Evolutionary conservation across 2,329 filamentous ascomycete genomes (phyloP), one percentile per base, ranked within the genome.

Genomic region (Zymoseptoria passerinii): DNA sequence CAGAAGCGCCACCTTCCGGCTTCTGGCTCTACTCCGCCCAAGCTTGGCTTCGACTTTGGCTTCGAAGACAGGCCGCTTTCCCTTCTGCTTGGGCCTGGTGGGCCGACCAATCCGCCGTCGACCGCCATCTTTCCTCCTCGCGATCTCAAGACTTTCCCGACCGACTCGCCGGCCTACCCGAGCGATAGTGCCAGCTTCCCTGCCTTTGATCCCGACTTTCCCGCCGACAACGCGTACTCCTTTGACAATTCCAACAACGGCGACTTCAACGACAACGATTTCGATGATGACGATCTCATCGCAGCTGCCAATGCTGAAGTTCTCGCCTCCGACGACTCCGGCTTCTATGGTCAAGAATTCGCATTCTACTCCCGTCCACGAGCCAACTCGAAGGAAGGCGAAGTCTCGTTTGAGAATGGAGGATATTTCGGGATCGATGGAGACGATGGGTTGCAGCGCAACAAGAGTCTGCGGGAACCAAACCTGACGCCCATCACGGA

Each of bases 401-500:
- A 79, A 48, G 77, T 88, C 56, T 89, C 87, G 65, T 81, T 84
- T 13, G 35, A 44, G n/a, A 88, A 90, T 65, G 94, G 94, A 28
- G 94, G 94, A 19, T 96, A 90, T 74, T 97, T 97, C 69, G 90
- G 90, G 1, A 84, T 88, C 0, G 84, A 87, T 19, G 87, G 87
- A 2, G 74, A 87, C 16, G 81, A 85, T 58, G 78, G 79, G 2
- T 67, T 86, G 48, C 76, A 76, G 55, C 83, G 90, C 40, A 84
- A 84, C 56, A 94, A 88, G 63, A 91, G 89, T 19, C 84, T 89
- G 19, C 84, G 88, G 48, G 92, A 96, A 71, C 92, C 94, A 1
- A 96, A 94, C 67, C 77, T 99, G 52, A 97, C 94, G 1, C 94
- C 94, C 5, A 97, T 99, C 67, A 97, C 92, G 0, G 94, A 97